Evolutionary conservation across 2,329 filamentous ascomycete species (phyloP).

Genomic region (Penicillium frequentans): DNA sequence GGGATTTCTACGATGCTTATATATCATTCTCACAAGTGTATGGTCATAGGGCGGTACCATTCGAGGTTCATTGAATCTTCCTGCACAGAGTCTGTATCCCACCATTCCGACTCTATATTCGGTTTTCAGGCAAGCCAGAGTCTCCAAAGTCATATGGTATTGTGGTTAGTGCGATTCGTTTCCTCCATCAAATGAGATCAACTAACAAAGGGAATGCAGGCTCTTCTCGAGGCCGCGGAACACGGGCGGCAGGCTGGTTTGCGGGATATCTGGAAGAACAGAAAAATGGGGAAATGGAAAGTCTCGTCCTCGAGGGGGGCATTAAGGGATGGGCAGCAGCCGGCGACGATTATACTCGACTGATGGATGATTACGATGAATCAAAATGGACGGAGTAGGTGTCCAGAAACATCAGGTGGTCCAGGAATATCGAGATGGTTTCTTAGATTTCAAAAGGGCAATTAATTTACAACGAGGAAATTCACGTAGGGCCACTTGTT

Average conservation of each 20-base stretch:
- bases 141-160: slow-evolving; percentile 41
- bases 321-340: slow-evolving; percentile 56
- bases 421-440: neutral
- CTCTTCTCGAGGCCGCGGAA: slow-evolving; percentile 56
- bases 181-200: too few species aligned
- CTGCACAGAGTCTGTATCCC: slow-evolving; percentile 42
- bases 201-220: slow-evolving; percentile 36
- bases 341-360: slow-evolving; percentile 48
- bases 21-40: neutral
- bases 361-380: slow-evolving; percentile 48
- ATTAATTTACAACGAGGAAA: neutral
- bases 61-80: slow-evolving; percentile 52
- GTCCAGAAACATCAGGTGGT: too few species aligned
- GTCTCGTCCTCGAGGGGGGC: slow-evolving; percentile 52
- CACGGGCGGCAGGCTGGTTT: slow-evolving; percentile 57
- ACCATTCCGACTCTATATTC: slow-evolving; percentile 37
- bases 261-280: slow-evolving; percentile 50
- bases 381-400: slow-evolving; percentile 8
- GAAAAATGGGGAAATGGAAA: slow-evolving; percentile 46
- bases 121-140: slow-evolving; percentile 29
- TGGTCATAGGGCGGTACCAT: slow-evolving; percentile 59
- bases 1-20: neutral
- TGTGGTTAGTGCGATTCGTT: slow-evolving; percentile 35
- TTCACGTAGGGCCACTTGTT: neutral
- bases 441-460: neutral